phyloP scores from a whole-genome alignment of 1,139 yeast species.

The Geotrichum australiense region DNA sequence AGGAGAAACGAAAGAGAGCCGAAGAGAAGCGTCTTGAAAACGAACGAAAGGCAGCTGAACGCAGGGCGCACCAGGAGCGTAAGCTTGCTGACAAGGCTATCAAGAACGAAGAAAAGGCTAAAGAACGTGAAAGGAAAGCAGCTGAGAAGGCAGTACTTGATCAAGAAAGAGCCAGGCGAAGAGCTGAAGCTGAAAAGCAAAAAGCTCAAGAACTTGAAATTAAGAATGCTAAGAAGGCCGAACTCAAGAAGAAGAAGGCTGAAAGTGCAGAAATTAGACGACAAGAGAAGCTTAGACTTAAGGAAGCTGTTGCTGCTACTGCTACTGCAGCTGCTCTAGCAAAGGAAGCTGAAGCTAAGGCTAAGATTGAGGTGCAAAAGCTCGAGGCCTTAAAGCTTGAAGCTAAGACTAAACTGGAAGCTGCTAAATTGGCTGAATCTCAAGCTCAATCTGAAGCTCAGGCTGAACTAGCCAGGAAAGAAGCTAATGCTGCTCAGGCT shows the following conservation, averaged over 20 bases:
- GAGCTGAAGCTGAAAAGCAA: slow-evolving; percentile 9
- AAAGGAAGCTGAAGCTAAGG: slow-evolving; percentile 22
- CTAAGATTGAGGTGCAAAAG: slow-evolving; percentile 27
- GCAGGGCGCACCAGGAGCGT: slow-evolving; percentile 25
- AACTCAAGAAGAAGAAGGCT: slow-evolving; percentile 19
- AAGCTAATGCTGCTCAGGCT: slow-evolving; percentile 21
- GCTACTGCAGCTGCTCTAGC: slow-evolving; percentile 28
- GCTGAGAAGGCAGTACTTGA: slow-evolving; percentile 19
- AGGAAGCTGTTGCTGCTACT: slow-evolving; percentile 19
- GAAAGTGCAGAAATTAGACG: slow-evolving; percentile 13
- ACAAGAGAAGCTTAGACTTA: slow-evolving; percentile 17
- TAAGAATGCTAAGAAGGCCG: slow-evolving; percentile 19
- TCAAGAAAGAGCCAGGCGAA: slow-evolving; percentile 9
- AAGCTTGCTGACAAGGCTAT: slow-evolving; percentile 28
- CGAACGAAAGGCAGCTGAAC: slow-evolving; percentile 24
- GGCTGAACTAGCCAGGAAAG: slow-evolving; percentile 19
- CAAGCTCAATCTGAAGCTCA: slow-evolving; percentile 22
- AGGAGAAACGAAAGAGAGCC: slow-evolving; percentile 40
- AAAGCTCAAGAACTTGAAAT: slow-evolving; percentile 19
- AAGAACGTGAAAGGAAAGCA: slow-evolving; percentile 20
- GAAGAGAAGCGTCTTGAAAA: slow-evolving; percentile 24
- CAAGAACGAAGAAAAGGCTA: slow-evolving; percentile 24
- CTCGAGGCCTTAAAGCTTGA: slow-evolving; percentile 22
- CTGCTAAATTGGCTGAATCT: slow-evolving; percentile 28
- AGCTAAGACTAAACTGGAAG: slow-evolving; percentile 27